A percentile compares a stretch with the other conserved stretches of the same genome.
Evolutionary conservation across 1,139 yeast genomes (phyloP).

Genomic region (Blastobotrys petasosporus): DNA sequence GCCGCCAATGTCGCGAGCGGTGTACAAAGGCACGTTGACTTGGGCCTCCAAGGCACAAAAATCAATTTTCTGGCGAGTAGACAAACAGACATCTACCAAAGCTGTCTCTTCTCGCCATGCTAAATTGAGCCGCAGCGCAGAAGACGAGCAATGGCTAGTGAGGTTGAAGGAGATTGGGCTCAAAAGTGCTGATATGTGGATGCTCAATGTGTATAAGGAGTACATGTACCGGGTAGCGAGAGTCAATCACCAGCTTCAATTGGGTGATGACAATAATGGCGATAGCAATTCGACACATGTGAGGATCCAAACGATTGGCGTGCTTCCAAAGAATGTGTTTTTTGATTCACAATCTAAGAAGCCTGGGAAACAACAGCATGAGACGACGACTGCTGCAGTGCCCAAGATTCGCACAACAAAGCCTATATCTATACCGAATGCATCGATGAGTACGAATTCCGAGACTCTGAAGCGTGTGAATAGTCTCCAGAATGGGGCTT

Average conservation of each 20-base stretch:
- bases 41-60: slow-evolving; percentile 70
- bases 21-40: slow-evolving; percentile 56
- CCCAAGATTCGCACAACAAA: too few species aligned
- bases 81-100: slow-evolving; percentile 16
- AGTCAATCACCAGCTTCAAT: slow-evolving; percentile 15
- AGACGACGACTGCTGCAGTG: too few species aligned
- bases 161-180: slow-evolving; percentile 67
- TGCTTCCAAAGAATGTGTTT: slow-evolving; percentile 60
- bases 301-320: slow-evolving; percentile 34
- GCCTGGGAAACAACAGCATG: not conserved
- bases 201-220: slow-evolving; percentile 51
- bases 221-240: slow-evolving; percentile 60
- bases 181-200: slow-evolving; percentile 73
- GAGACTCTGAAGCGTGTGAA: too few species aligned
- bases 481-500: too few species aligned
- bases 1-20: slow-evolving; percentile 58
- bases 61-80: slow-evolving; percentile 72
- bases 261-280: slow-evolving; percentile 1
- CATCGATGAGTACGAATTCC: too few species aligned
- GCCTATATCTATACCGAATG: too few species aligned
- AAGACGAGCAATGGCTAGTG: slow-evolving; percentile 72
- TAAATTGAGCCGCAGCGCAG: slow-evolving; percentile 28
- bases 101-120: slow-evolving; percentile 6
- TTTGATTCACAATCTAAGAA: slow-evolving; percentile 40
- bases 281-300: slow-evolving; percentile 10